Evolutionary conservation across 805 yeast genomes (phyloP), one percentile per base, ranked within the genome.

Genomic region (Cyberlindnera samutprakarnensis): DNA sequence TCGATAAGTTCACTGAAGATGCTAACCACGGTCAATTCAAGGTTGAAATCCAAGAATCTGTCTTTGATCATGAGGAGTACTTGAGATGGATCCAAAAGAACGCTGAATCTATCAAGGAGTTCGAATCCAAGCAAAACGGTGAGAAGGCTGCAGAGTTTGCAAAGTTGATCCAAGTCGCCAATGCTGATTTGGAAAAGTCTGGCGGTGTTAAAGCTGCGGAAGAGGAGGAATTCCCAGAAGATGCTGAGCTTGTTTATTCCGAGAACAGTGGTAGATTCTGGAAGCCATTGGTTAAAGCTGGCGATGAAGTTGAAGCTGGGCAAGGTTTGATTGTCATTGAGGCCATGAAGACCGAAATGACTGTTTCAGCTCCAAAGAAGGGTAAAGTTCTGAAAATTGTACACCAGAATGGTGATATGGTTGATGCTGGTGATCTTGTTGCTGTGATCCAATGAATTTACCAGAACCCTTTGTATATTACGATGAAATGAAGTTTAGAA

Each of bases 341-440:
- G 59, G 97, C 98, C 34, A 90, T 90, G 98, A 90, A 90, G 68
- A 92, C 97, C 0, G 98, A 90, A 61, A 90, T 90, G 96, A 72
- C 75, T 31, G 94, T 90, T 22, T 66, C 59, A 33, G 75, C 96
- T 14, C 70, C 94, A 2, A 64, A 53, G 35, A 63, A 65, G 15
- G 94, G 95, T 48, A 80, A 72, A 51, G 88, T 85, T 15, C 52
- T 72, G 30, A 81, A 82, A 60, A 64, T 85, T 27, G 57, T 75
- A 36, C 95, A 86, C 56, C 67, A 69, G 34, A 85, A 86, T 51
- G 97, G 97, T 50, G 96, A 90, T 51, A 84, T 92, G 82, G 94
- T 90, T 25, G 96, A 90, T 38, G 86, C 96, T 24, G 98, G 98
- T 42, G 97, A 92, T 56, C 61, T 86, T 40, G 95, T 92, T 28